Evolutionary conservation across 257 asterid species (phyloP).

Genomic region (Rauvolfia tetraphylla): DNA sequence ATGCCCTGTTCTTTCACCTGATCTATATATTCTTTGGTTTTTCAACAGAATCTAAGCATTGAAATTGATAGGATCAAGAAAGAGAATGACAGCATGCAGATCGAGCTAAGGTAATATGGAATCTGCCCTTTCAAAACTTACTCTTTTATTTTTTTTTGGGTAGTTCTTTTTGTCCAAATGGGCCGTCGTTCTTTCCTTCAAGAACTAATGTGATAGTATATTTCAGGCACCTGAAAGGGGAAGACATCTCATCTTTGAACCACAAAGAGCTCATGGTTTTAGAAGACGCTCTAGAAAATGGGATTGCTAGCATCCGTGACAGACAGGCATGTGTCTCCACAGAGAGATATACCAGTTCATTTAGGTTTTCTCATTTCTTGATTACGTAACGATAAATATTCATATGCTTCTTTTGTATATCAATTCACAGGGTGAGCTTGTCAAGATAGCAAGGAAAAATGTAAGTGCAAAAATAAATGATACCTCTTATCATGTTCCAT

Average conservation of each 20-base stretch:
- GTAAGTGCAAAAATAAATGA: conserved; percentile 18
- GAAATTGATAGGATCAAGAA: conserved; percentile 91
- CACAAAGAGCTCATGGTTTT: conserved; percentile 79
- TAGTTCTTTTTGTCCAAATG: background rate
- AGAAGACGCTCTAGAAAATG: conserved; percentile 80
- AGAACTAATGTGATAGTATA: background rate
- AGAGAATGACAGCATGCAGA: conserved; percentile 93
- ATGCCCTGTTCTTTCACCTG: background rate
- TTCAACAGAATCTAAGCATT: conserved; percentile 70
- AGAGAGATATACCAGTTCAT: background rate
- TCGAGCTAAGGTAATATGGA: conserved; percentile 67
- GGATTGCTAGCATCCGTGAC: conserved; percentile 61
- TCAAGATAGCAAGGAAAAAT: conserved; percentile 34
- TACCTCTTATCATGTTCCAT: background rate
- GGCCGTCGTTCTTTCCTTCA: background rate
- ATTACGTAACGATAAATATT: background rate
- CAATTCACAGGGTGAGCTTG: conserved; percentile 27
- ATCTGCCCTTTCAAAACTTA: background rate
- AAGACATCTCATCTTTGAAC: conserved; percentile 66
- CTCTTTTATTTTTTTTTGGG: background rate
- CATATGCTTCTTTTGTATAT: background rate
- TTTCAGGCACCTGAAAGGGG: conserved; percentile 81
- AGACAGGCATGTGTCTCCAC: conserved; percentile 28
- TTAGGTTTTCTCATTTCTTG: background rate
- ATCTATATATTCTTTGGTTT: background rate